Base-by-base conservation (phyloP, 2,329 filamentous ascomycete genomes). In the Colletotrichum liriopes region DNA sequence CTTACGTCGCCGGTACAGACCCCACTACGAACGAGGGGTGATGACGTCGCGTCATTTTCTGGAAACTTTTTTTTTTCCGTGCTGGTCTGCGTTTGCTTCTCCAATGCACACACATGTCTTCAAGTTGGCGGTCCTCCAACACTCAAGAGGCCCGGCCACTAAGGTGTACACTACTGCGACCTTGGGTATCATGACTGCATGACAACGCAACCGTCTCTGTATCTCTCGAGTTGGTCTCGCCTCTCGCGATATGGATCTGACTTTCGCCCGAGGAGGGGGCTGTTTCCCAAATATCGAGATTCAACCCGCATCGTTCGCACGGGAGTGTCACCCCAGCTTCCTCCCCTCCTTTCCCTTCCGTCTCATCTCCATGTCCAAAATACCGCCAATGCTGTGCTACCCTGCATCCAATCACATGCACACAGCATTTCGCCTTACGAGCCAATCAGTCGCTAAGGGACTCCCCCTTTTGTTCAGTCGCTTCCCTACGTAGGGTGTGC, bases 11-110 rank as follows among this genome's bases (percentile, higher is more conserved):
- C 55, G n/a, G 45, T 72, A 29, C 23, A 59, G 9, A 70, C 70
- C 65, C 70, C 70, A 72, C 70, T n/a, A 63, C 51, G n/a, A 23
- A 56, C 26, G 65, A 72, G 69, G 65, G 65, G 59, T 64, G 65
- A 72, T 72, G 70, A 72, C 70, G 70, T 72, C 70, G 66, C 54
- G 37, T 47, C 43, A 26, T 54, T 56, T 41, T 41, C n/a, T 26
- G 18, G 29, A 55, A 59, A 54, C 51, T 47, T 54, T 54, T 37
- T 39, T 26, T 8, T 3, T 11, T 20, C 12, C 8, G 29, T 39
- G 35, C n/a, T 45, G 56, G 55, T 59, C 37, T 9, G 35, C 35
- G 35, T 37, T 7, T 41, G 39, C 43, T 43, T 60, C 67, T n/a
- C 39, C 45, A 43, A 60, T 39, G 37, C 54, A 58, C 67, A 29